A percentile compares a stretch with the other conserved stretches of the same genome.
Conservation (phyloP, 106 monocot species). For the Allium fistulosum region DNA sequence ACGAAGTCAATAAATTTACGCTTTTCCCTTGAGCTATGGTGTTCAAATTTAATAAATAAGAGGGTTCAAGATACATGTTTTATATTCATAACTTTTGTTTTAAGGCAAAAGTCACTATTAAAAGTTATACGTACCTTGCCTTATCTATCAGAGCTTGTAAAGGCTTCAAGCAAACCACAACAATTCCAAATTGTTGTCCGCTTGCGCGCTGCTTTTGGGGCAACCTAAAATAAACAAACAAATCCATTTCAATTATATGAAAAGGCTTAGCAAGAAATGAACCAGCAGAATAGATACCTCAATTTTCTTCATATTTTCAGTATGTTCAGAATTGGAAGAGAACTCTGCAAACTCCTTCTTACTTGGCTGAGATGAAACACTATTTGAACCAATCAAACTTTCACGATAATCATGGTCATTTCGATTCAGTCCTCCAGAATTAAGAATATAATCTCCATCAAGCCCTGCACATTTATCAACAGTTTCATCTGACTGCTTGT, state of each 20-base stretch:
- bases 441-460: neutral
- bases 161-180: constrained; percentile 17
- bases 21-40: too few relatives aligned
- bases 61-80: too few relatives aligned
- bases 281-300: neutral
- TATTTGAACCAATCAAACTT: neutral
- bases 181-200: constrained; percentile 16
- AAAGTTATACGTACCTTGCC: constrained; percentile 1
- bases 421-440: neutral
- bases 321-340: neutral
- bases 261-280: neutral
- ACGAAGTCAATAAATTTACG: too few relatives aligned
- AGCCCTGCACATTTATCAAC: neutral
- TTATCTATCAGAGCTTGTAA: constrained; percentile 9
- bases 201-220: neutral
- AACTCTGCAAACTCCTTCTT: neutral
- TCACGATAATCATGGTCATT: neutral
- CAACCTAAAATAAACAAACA: constrained; percentile 1
- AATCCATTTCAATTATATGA: constrained; percentile 2
- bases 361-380: neutral
- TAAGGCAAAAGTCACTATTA: too few relatives aligned
- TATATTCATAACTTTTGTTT: too few relatives aligned
- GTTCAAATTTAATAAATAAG: too few relatives aligned
- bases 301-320: neutral
- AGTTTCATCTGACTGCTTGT: neutral